Conservation (phyloP, 805 yeast species). For the Wickerhamia fluorescens region DNA sequence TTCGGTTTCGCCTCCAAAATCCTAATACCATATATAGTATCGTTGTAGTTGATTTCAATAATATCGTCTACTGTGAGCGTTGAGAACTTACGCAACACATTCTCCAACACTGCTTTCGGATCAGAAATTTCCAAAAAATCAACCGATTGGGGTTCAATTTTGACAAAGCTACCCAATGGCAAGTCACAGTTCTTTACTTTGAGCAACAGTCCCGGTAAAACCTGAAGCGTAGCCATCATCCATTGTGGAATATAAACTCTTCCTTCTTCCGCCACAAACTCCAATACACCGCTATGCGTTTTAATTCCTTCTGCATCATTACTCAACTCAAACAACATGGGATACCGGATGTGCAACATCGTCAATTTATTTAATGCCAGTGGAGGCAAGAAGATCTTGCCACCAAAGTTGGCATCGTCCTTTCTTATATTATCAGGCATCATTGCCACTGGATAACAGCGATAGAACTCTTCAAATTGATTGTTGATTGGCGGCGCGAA, state of each 20-base stretch:
- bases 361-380: constrained; percentile 85
- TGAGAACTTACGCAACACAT: constrained; percentile 82
- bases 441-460: constrained; percentile 89
- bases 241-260: constrained; percentile 91
- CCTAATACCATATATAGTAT: constrained; percentile 67
- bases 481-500: constrained; percentile 26
- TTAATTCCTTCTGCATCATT: constrained; percentile 53
- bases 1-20: constrained; percentile 87
- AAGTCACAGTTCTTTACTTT: constrained; percentile 71
- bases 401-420: constrained; percentile 85
- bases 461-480: constrained; percentile 75
- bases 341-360: constrained; percentile 87
- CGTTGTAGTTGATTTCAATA: constrained; percentile 79
- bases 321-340: constrained; percentile 82
- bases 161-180: constrained; percentile 82
- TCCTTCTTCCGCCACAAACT: constrained; percentile 96
- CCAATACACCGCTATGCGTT: constrained; percentile 92
- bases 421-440: constrained; percentile 72
- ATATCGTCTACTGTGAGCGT: constrained; percentile 80
- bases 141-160: constrained; percentile 90
- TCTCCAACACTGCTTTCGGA: constrained; percentile 94
- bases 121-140: constrained; percentile 91
- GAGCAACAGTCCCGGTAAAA: constrained; percentile 75
- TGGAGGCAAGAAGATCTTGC: constrained; percentile 91
- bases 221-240: constrained; percentile 78